Percentiles rank a stretch among this genome's conserved stretches.
Evolutionary conservation across 108 stramenopile species (phyloP).

Genomic region (Skeletonema costatum): DNA sequence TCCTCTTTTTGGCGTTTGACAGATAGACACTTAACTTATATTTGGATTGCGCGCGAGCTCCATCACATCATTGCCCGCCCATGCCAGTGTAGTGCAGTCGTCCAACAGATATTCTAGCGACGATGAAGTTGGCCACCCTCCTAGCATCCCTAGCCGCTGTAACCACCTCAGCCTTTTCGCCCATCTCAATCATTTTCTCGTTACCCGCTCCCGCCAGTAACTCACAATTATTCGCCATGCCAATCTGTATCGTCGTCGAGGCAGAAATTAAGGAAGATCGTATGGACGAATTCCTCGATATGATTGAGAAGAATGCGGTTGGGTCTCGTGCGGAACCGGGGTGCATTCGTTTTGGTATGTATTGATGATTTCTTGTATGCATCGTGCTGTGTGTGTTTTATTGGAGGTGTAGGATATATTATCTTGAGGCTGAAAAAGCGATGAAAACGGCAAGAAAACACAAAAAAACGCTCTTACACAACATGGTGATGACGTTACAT

Average conservation of each 20-base stretch:
- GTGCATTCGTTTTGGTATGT: constrained; percentile 78
- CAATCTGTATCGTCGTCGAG: constrained; percentile 70
- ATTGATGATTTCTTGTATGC: constrained; percentile 2
- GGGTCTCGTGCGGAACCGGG: constrained; percentile 78
- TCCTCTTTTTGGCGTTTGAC: too few species aligned
- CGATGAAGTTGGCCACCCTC: constrained; percentile 1
- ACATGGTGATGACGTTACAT: too few species aligned
- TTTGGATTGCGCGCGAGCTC: too few species aligned
- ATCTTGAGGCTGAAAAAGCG: background rate
- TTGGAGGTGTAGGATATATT: background rate
- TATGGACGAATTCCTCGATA: constrained; percentile 80
- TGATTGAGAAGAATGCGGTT: constrained; percentile 82
- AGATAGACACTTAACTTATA: too few species aligned
- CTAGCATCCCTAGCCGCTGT: background rate
- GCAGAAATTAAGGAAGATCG: constrained; percentile 78
- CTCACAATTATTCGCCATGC: constrained; percentile 31
- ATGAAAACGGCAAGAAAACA: too few species aligned
- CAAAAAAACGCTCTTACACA: too few species aligned
- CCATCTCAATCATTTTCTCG: background rate
- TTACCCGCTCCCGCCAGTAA: constrained; percentile 1
- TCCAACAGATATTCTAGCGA: too few species aligned
- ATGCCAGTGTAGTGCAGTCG: too few species aligned
- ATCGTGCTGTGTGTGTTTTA: background rate
- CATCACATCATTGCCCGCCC: too few species aligned
- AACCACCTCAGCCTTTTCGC: constrained; percentile 30